Percentiles rank a stretch among this genome's conserved stretches.
Conservation (phyloP, 2,329 filamentous ascomycete species). For the Tympanopsis confertula region DNA sequence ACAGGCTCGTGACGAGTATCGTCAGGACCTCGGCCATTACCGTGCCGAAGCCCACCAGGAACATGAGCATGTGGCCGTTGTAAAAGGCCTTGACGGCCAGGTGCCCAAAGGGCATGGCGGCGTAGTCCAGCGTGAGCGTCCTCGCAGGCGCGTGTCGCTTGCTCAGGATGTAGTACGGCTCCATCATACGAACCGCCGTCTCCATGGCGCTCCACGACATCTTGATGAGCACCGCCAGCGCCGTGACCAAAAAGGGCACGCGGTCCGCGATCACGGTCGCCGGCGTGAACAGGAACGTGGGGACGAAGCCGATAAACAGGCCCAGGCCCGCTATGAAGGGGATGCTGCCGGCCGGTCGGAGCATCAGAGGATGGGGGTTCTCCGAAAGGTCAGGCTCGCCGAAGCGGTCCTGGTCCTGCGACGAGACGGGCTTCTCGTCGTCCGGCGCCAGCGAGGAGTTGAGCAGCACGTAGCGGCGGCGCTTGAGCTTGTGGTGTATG, state of each 20-base stretch:
- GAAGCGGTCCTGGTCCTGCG: slow-evolving; percentile 28
- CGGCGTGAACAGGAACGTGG: slow-evolving; percentile 47
- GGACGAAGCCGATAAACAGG: slow-evolving; percentile 44
- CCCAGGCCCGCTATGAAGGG: slow-evolving; percentile 48
- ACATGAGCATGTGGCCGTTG: slow-evolving; percentile 54
- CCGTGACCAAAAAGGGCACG: slow-evolving; percentile 54
- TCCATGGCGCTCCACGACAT: slow-evolving; percentile 59
- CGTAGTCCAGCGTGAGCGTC: slow-evolving; percentile 62
- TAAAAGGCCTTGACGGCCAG: slow-evolving; percentile 48
- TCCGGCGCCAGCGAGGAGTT: slow-evolving; percentile 62
- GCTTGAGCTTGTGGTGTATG: slow-evolving; percentile 57
- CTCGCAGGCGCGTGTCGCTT: slow-evolving; percentile 51
- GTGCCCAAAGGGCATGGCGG: slow-evolving; percentile 57
- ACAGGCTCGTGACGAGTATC: slow-evolving; percentile 55
- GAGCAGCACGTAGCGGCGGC: slow-evolving; percentile 55
- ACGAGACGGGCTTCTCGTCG: slow-evolving; percentile 29
- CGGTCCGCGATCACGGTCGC: slow-evolving; percentile 44
- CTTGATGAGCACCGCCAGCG: slow-evolving; percentile 54
- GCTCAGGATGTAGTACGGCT: slow-evolving; percentile 63
- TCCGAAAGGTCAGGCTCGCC: slow-evolving; percentile 35
- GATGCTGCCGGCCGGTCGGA: slow-evolving; percentile 45
- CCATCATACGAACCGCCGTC: slow-evolving; percentile 59
- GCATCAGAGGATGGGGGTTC: slow-evolving; percentile 60
- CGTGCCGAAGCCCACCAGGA: slow-evolving; percentile 58
- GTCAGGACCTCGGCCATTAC: slow-evolving; percentile 65